Conservation (phyloP, 208 protist species). For the Crithidia bombi region DNA sequence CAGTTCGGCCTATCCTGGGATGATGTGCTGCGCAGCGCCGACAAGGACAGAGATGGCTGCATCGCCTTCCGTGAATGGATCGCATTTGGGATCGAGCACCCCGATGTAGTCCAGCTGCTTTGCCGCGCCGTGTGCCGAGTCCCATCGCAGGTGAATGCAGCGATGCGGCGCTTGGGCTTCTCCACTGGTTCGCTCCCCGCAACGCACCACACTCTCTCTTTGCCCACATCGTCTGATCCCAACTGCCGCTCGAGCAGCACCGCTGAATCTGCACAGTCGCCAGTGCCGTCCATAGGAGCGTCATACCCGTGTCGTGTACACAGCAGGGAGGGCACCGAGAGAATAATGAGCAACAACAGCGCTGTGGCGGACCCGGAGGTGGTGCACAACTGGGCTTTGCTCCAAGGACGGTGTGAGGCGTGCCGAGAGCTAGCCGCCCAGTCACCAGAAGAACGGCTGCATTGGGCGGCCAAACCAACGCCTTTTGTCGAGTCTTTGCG, state of each 20-base stretch:
- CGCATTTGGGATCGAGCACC: slow-evolving; percentile 45
- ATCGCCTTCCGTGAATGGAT: slow-evolving; percentile 64
- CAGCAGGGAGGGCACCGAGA: background rate
- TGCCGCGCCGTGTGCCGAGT: slow-evolving; percentile 25
- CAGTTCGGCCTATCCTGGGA: slow-evolving; percentile 27
- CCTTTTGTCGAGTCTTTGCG: slow-evolving; percentile 2
- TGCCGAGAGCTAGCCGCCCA: slow-evolving; percentile 17
- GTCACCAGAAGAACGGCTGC: slow-evolving; percentile 10
- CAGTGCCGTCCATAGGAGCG: background rate
- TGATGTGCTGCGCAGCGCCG: slow-evolving; percentile 50
- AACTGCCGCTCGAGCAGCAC: background rate
- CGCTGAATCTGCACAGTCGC: background rate
- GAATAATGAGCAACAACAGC: background rate
- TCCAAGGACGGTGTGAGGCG: slow-evolving; percentile 7
- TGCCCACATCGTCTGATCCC: background rate
- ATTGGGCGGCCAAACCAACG: slow-evolving; percentile 8
- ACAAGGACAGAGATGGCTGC: slow-evolving; percentile 53
- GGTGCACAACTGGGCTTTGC: background rate
- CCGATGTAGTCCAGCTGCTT: slow-evolving; percentile 45
- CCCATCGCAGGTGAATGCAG: slow-evolving; percentile 14
- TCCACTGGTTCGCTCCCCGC: background rate
- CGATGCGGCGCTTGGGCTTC: background rate
- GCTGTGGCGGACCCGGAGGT: background rate
- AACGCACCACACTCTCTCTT: background rate
- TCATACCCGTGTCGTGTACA: slow-evolving; percentile 16